Evolutionary conservation across 2,329 filamentous ascomycete genomes (phyloP), one percentile per base, ranked within the genome.

Genomic region (Pyrenochaeta sp.): DNA sequence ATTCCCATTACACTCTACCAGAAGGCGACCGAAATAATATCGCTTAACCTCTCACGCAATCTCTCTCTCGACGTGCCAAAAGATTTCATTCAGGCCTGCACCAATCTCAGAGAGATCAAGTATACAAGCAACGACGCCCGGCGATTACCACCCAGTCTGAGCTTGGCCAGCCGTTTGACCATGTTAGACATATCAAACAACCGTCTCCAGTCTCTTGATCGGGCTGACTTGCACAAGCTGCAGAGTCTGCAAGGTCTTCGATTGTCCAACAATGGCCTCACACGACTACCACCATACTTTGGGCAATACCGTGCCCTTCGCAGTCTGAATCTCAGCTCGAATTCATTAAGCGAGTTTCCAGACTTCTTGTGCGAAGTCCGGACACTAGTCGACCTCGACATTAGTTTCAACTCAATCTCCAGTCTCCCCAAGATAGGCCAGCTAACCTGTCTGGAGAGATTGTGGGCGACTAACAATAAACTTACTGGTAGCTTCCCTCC

Each of bases 171-270:
- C 60, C 88, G 87, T 57, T 81, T 99, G 65, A 97, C 92, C 0
- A 93, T 92, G 68, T 83, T 99, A 56, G 95, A 99, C 72, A 88
- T 97, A 3, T 97, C 94, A 2, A 98, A 98, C 76, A 99, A 99
- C 71, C 85, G 90, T 52, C 78, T 99, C 18, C 92, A 97, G 68
- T 87, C 94, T 60, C 80, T 99, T 35, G 91, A 96, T 47, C 87
- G 94, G 65, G 91, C 92, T 3, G 89, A 95, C 51, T 83, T 99
- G 33, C 84, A 91, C 61, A 86, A 85, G 47, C 79, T 98, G 12
- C 84, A 84, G 17, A 88, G 89, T 18, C 80, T 99, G 32, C 84
- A 97, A 52, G 97, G 94, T 75, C 83, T 99, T 66, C 97, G 95
- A 69, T 81, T 99, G 61, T 91, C 94, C 58, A 99, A 98, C 77